Base-by-base conservation (phyloP, 164 flowering plant species). In the Aristolochia contorta region DNA sequence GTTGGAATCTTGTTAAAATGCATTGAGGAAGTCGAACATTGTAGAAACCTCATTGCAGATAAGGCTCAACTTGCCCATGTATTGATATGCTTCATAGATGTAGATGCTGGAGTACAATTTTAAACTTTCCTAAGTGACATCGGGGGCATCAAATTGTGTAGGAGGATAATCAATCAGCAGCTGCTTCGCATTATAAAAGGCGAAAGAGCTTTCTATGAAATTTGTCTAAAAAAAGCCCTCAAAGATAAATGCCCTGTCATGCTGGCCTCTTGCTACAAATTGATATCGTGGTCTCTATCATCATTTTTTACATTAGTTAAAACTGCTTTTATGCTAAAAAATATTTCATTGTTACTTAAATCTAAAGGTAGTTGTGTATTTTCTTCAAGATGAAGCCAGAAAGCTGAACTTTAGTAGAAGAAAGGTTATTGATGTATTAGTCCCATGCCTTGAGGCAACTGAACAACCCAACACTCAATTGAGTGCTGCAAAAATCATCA, bases 211-310 rank as follows among this genome's bases (percentile, higher is more conserved):
- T 81, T 74, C 54, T 59, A 79, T 84, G 56, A 85, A 12, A 64
- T 77, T 30, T 82, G 75, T 69, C 77, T 85, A 48, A 89, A 85
- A 61, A 77, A 75, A 47, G 86, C 89, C 20, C 73, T 54, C 57
- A 77, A 37, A 25, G 84, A 84, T 32, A 84, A 83, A 66, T 58
- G 74, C 65, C 90, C 91, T 30, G 61, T 76, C 19, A 76, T 82
- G 91, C 96, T 23, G 80, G 96, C 68, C 85, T 88, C 21, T 83
- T 88, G 33, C 83, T 88, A 47, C 89, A 88, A 60, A 91, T 88
- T 61, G 96, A 88, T 76, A 77, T 88, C 62, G 76, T 88, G 85
- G 96, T 88, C 54, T 22, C 72, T 24, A 67, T 50, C 43, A 22
- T 32, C n/a, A 10, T 37, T 10, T 37, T 37, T 37, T 10, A 37